Evolutionary conservation across 2,329 filamentous ascomycete species (phyloP).

Genomic region (Keithomyces neogunnii): DNA sequence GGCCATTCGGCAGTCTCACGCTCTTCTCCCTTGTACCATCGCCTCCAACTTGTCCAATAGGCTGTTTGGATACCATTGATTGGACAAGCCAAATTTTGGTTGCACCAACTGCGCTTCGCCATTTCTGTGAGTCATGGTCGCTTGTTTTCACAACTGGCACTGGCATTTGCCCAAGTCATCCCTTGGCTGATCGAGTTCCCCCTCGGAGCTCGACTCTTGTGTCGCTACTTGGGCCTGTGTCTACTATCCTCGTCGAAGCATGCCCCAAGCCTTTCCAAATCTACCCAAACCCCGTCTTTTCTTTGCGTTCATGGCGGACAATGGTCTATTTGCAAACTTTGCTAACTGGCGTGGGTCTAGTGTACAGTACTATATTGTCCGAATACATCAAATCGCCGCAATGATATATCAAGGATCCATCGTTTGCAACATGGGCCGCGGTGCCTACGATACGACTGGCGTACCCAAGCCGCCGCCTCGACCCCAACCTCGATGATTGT

Average conservation of each 20-base stretch:
- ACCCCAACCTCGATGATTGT: conserved; percentile 29
- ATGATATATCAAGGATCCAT: conserved; percentile 28
- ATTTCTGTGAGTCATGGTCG: conserved; percentile 26
- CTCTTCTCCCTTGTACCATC: conserved; percentile 12
- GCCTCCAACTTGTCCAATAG: conserved; percentile 6
- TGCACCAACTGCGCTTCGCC: conserved; percentile 21
- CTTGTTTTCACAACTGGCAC: conserved; percentile 13
- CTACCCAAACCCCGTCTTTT: too few relatives aligned
- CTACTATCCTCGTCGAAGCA: too few relatives aligned
- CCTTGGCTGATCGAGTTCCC: conserved; percentile 7
- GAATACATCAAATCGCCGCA: conserved; percentile 11
- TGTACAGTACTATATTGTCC: neutral
- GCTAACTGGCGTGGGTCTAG: conserved; percentile 2
- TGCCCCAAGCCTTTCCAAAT: too few relatives aligned
- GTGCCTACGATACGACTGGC: conserved; percentile 44
- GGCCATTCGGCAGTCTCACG: conserved; percentile 21
- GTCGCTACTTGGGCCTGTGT: neutral
- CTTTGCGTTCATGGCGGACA: too few relatives aligned
- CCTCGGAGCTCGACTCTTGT: neutral
- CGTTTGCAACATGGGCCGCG: conserved; percentile 39
- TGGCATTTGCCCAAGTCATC: conserved; percentile 1
- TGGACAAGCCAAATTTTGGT: conserved; percentile 9
- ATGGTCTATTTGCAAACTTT: neutral
- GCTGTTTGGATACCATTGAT: neutral
- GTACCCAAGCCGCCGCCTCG: conserved; percentile 37